These are phyloP conservation scores for Citeromyces nyonsensis DNA, from an alignment of 805 yeast genomes.

Conservation along the genomic window DNA sequence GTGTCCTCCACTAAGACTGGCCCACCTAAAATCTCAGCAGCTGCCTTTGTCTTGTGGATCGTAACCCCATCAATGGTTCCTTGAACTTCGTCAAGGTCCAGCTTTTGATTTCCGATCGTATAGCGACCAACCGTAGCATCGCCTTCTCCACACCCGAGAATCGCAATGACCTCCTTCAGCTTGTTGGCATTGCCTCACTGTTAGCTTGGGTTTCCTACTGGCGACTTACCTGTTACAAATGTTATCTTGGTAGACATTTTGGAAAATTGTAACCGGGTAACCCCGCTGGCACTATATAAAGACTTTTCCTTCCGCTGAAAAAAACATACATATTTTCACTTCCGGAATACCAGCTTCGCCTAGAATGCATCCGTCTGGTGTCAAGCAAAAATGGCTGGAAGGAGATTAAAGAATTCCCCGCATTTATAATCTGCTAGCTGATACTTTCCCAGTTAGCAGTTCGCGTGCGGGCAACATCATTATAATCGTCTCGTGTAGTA, in stretches of 20 bases:
- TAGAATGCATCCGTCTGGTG: conserved; percentile 13
- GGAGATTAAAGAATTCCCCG: conserved; percentile 15
- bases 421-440: conserved; percentile 15
- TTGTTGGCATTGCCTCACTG: conserved; percentile 79
- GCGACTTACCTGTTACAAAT: conserved; percentile 12
- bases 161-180: conserved; percentile 68
- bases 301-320: too few relatives aligned
- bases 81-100: conserved; percentile 86
- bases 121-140: conserved; percentile 25
- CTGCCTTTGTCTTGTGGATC: conserved; percentile 60
- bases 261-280: conserved; percentile 1
- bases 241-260: conserved; percentile 10
- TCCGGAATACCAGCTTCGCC: conserved; percentile 24
- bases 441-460: conserved; percentile 2
- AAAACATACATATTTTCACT: conserved; percentile 14
- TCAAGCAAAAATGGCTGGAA: conserved; percentile 23
- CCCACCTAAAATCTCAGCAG: conserved; percentile 46
- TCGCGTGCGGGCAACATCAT: conserved; percentile 6
- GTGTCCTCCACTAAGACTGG: conserved; percentile 95
- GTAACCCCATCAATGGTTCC: conserved; percentile 79
- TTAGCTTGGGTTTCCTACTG: not conserved
- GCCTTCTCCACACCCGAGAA: conserved; percentile 23
- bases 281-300: not conserved
- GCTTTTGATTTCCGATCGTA: conserved; percentile 39
- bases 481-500: too few relatives aligned